phyloP scores from a whole-genome alignment of 2,329 filamentous ascomycete species.

The Epichloe baconii region DNA sequence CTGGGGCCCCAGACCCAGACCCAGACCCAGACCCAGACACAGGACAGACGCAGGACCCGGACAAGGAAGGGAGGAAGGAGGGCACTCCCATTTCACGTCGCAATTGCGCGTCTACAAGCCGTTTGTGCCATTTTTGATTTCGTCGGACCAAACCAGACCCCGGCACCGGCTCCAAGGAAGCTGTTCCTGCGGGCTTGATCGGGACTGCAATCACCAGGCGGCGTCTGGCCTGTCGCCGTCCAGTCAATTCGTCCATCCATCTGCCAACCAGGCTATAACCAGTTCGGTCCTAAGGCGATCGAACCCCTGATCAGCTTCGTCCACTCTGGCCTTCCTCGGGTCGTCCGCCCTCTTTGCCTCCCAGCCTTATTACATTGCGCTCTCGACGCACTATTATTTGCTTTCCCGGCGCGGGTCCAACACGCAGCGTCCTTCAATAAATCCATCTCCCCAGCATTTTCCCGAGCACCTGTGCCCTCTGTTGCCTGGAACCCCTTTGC shows the following conservation, averaged over 20 bases:
- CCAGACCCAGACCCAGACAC: not conserved
- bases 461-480: not conserved
- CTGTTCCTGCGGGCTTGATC: not conserved
- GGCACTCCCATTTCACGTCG: not conserved
- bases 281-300: conserved; percentile 1
- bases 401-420: conserved; percentile 2
- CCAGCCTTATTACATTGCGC: conserved; percentile 3
- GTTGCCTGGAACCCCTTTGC: conserved; percentile 2
- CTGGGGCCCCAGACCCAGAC: not conserved
- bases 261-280: conserved; percentile 2
- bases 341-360: not conserved
- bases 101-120: not conserved
- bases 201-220: not conserved
- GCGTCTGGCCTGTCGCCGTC: not conserved
- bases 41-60: not conserved
- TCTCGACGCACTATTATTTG: conserved; percentile 2
- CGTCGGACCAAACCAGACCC: too few species aligned
- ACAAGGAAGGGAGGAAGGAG: not conserved
- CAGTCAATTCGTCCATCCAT: not conserved
- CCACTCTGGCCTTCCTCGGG: conserved; percentile 5
- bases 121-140: too few species aligned
- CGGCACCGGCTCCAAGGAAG: not conserved
- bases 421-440: not conserved
- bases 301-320: conserved; percentile 3
- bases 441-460: not conserved